Conservation (phyloP, 2,329 filamentous ascomycete species). For the Ascochyta clinopodiicola region DNA sequence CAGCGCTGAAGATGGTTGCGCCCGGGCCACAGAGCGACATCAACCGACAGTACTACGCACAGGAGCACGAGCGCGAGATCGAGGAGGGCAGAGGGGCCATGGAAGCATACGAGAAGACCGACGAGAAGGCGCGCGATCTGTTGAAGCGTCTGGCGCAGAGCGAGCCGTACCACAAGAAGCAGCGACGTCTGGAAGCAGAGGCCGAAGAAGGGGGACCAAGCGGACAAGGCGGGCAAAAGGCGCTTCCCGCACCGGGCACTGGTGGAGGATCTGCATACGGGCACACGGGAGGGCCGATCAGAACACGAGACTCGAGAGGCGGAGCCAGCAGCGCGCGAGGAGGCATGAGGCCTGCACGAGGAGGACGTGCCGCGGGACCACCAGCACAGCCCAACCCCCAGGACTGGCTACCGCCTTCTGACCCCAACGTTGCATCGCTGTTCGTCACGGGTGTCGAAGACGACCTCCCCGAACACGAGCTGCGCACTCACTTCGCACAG, state of each 20-base stretch:
- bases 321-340: slow-evolving; percentile 39
- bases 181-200: slow-evolving; percentile 72
- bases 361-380: slow-evolving; percentile 60
- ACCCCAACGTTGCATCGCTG: slow-evolving; percentile 86
- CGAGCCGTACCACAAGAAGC: slow-evolving; percentile 94
- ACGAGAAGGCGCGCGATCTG: slow-evolving; percentile 93
- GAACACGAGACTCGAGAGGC: slow-evolving; percentile 68
- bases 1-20: slow-evolving; percentile 96
- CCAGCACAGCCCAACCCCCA: slow-evolving; percentile 80
- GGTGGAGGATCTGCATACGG: slow-evolving; percentile 41
- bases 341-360: slow-evolving; percentile 49
- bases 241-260: slow-evolving; percentile 49
- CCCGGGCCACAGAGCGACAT: slow-evolving; percentile 90
- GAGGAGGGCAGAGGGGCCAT: slow-evolving; percentile 82
- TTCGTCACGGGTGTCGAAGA: slow-evolving; percentile 97
- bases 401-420: slow-evolving; percentile 84
- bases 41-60: slow-evolving; percentile 96
- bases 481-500: slow-evolving; percentile 87
- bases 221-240: slow-evolving; percentile 47
- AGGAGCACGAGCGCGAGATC: slow-evolving; percentile 94
- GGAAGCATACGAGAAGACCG: slow-evolving; percentile 95
- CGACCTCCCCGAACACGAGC: slow-evolving; percentile 88
- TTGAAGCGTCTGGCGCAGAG: slow-evolving; percentile 84
- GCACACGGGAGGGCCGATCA: slow-evolving; percentile 72
- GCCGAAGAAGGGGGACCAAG: slow-evolving; percentile 32